Conservation (phyloP, 345 rosid genomes). For the Lenwebbia sp. region DNA sequence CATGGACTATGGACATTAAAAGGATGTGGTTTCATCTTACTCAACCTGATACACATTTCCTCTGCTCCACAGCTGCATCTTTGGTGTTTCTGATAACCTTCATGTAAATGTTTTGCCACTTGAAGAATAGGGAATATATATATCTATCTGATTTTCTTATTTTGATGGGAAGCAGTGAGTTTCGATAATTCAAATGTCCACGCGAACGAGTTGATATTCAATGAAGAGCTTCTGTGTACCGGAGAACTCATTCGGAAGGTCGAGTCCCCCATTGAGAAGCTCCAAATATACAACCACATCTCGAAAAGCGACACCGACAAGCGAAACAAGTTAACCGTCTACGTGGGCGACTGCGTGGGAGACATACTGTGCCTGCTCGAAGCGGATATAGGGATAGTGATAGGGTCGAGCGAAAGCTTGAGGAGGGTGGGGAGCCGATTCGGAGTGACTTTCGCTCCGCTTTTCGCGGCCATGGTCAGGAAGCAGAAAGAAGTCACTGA, state of each 20-base stretch:
- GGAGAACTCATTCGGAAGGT: constrained; percentile 60
- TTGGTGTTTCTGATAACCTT: neutral
- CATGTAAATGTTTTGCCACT: neutral
- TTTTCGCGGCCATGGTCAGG: constrained; percentile 55
- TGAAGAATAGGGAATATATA: neutral
- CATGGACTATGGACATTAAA: too few species aligned
- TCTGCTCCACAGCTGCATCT: neutral
- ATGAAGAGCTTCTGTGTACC: constrained; percentile 49
- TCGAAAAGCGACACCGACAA: constrained; percentile 14
- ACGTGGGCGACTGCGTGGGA: constrained; percentile 85
- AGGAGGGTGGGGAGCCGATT: constrained; percentile 67
- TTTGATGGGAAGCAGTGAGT: constrained; percentile 34
- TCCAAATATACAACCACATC: constrained; percentile 41
- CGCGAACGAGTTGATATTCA: constrained; percentile 64
- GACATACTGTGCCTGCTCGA: constrained; percentile 87
- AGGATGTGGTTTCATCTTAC: too few species aligned
- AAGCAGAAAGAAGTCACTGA: constrained; percentile 48
- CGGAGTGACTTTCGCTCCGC: constrained; percentile 76
- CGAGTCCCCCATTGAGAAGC: constrained; percentile 74
- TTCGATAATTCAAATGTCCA: constrained; percentile 46
- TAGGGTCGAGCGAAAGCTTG: constrained; percentile 73
- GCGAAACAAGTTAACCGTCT: constrained; percentile 45
- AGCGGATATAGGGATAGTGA: constrained; percentile 88
- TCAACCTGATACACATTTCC: neutral
- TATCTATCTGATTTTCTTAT: neutral